A percentile compares a stretch with the other conserved stretches of the same genome.
Conservation (phyloP, 257 asterid genomes). For the Solanum bukasovii region DNA sequence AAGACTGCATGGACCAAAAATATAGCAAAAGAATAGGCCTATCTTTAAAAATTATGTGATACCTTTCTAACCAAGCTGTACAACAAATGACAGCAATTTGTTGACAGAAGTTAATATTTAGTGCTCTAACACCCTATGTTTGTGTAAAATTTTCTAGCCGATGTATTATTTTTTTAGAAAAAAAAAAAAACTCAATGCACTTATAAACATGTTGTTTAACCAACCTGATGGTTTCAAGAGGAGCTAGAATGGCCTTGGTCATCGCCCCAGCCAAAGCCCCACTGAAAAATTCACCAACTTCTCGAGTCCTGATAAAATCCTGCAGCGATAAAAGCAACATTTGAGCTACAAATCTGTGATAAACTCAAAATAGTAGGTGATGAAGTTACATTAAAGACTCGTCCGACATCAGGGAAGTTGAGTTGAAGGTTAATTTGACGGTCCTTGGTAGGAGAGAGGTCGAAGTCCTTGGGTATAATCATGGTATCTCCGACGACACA, state of each 20-base stretch:
- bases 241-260: conserved; percentile 97
- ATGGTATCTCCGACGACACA: conserved; percentile 36
- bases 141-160: not conserved
- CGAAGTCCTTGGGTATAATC: conserved; percentile 32
- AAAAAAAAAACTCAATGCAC: not conserved
- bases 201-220: not conserved
- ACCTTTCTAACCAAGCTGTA: not conserved
- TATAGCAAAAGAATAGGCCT: not conserved
- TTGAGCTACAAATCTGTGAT: not conserved
- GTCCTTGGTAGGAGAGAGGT: conserved; percentile 30
- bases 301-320: conserved; percentile 57
- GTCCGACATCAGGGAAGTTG: conserved; percentile 36
- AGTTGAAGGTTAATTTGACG: conserved; percentile 3
- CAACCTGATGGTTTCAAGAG: conserved; percentile 95
- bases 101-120: not conserved
- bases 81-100: not conserved
- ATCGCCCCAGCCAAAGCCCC: conserved; percentile 97
- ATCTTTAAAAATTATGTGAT: not conserved
- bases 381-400: conserved; percentile 32
- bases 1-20: not conserved
- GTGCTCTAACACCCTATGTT: not conserved
- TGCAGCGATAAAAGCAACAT: not conserved
- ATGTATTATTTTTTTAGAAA: not conserved
- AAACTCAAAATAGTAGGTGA: not conserved
- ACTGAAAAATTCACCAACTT: conserved; percentile 82